These are phyloP conservation scores for Gossypium arboreum DNA, from an alignment of 345 rosid species.

Conservation along the genomic window DNA sequence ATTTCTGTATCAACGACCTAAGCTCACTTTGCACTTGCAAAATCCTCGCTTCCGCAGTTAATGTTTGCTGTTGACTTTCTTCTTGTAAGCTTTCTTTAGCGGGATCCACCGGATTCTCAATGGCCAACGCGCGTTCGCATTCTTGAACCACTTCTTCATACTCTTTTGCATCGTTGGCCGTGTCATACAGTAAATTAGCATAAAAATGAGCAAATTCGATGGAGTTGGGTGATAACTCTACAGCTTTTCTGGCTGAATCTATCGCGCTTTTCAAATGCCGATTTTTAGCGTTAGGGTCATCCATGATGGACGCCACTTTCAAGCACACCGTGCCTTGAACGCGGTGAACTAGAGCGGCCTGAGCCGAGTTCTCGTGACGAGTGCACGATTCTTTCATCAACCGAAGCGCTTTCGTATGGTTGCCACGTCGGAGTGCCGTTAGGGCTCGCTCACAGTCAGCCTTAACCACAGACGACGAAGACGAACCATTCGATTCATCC, in stretches of 20 bases:
- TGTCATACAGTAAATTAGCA: conserved; percentile 78
- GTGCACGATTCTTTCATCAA: conserved; percentile 71
- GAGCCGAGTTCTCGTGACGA: conserved; percentile 44
- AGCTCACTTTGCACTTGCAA: conserved; percentile 74
- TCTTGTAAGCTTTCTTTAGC: conserved; percentile 84
- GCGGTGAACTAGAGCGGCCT: conserved; percentile 59
- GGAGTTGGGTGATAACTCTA: conserved; percentile 67
- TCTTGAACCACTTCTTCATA: conserved; percentile 78
- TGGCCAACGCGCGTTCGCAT: conserved; percentile 80
- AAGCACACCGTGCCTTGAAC: conserved; percentile 78
- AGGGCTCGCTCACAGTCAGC: conserved; percentile 84
- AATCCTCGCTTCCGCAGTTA: conserved; percentile 66
- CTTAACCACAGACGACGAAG: conserved; percentile 47
- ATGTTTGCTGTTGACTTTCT: conserved; percentile 74
- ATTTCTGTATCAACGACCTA: conserved; percentile 68
- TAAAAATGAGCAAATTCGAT: conserved; percentile 82
- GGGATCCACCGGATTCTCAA: conserved; percentile 78
- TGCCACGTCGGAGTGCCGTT: conserved; percentile 73
- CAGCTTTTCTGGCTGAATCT: conserved; percentile 75
- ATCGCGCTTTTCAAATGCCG: conserved; percentile 64
- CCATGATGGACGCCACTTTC: conserved; percentile 70
- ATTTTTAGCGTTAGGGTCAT: conserved; percentile 69
- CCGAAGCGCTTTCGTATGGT: conserved; percentile 79
- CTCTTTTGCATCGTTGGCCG: conserved; percentile 74
- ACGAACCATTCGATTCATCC: conserved; percentile 28